Evolutionary conservation across 2,329 filamentous ascomycete species (phyloP).

Genomic region (Diaporthe ampelina): DNA sequence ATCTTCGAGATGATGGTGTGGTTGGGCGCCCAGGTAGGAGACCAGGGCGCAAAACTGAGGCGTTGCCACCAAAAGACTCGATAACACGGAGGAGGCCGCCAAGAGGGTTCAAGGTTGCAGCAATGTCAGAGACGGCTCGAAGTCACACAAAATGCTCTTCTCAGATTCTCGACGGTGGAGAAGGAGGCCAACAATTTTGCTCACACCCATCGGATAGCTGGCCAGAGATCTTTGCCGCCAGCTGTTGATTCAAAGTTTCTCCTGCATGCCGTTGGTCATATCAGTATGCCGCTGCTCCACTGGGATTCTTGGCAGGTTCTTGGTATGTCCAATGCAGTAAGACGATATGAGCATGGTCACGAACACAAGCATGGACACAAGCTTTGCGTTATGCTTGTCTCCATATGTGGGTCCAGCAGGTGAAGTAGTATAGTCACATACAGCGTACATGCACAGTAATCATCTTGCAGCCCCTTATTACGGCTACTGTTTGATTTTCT

Average conservation of each 20-base stretch:
- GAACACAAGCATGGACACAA: slow-evolving; percentile 27
- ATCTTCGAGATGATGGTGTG: background rate
- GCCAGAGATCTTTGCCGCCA: slow-evolving; percentile 8
- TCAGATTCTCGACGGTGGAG: background rate
- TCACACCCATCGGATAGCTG: background rate
- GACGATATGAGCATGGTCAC: background rate
- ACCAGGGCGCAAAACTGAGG: background rate
- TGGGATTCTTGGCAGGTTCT: background rate
- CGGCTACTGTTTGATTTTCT: background rate
- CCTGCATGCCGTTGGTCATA: background rate
- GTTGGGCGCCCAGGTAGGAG: background rate
- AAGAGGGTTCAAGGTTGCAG: background rate
- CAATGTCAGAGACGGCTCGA: background rate
- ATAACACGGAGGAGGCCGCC: slow-evolving; percentile 1
- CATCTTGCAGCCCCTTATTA: background rate
- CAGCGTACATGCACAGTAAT: background rate
- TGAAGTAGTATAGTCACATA: background rate
- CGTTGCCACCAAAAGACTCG: background rate
- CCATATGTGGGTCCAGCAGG: background rate
- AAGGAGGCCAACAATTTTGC: background rate
- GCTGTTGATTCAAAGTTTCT: background rate
- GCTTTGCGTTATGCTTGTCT: slow-evolving; percentile 20
- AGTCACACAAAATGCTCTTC: background rate
- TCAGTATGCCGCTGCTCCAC: background rate
- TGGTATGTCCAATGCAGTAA: background rate